Evolutionary conservation across 768 basidiomycete genomes (phyloP), one percentile per base, ranked within the genome.

Genomic region (Tremella yokohamensis): DNA sequence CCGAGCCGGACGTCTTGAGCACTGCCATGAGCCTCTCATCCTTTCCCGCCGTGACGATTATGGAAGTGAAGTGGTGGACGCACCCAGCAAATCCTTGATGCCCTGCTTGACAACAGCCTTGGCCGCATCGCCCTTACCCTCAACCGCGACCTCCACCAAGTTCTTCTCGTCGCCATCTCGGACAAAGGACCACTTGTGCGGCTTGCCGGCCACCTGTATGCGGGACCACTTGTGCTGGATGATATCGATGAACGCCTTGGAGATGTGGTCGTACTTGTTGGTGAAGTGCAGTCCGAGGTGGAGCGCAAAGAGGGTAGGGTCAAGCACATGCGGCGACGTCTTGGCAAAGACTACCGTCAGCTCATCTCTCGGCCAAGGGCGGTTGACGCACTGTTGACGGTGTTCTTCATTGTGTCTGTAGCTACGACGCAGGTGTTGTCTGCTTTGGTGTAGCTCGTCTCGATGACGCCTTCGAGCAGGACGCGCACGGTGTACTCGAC

Each of bases 131-230:
- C 42, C 42, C 42, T 45, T 45, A 15, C 22, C 42, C 42, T 45
- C 42, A n/a, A 74, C 70, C 11, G 62, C 58, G 11, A 81, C 84
- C 18, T 83, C 82, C 6, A 85, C 81, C 29, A 86, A 72, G 3
- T 84, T 81, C 80, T 88, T 94, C 73, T 98, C 93, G 2, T 92
- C 89, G 1, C 93, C 94, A 65, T 97, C 90, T 20, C 93, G 81
- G 56, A 82, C 80, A 77, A 94, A 98, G 15, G 90, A 83, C 73
- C 93, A 89, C 7, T 83, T 74, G 74, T 97, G 92, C 1, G 79
- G 79, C 60, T 80, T 73, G 0, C 72, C 76, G 2, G 73, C 62
- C 29, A 64, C 48, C 65, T 63, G 48, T 59, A 96, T 87, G 4
- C 92, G 83, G 2, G 84, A 79, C 93, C 93, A 98, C 44, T 88